Conservation (phyloP, 2,329 filamentous ascomycete genomes). For the Aureobasidium vineae region DNA sequence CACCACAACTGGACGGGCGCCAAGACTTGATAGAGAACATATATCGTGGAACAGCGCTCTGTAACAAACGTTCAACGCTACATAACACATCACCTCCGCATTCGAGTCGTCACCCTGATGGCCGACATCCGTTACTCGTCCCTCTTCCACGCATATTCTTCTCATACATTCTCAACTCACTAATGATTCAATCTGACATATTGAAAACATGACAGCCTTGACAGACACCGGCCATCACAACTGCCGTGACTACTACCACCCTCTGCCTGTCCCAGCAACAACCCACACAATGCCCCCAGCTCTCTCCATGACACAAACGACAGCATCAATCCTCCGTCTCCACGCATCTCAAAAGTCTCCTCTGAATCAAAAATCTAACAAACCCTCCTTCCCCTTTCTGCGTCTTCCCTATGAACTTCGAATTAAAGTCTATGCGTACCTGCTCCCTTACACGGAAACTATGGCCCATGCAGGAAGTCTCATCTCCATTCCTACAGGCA, state of each 20-base stretch:
- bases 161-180: too few relatives aligned
- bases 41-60: accelerated
- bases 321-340: not conserved
- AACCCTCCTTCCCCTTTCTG: slow-evolving; percentile 36
- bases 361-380: slow-evolving; percentile 16
- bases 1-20: not conserved
- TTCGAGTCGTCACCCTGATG: slow-evolving; percentile 15
- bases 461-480: slow-evolving; percentile 7
- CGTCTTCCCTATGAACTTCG: slow-evolving; percentile 48
- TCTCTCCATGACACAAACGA: not conserved
- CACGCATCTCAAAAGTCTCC: slow-evolving; percentile 14
- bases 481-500: not conserved
- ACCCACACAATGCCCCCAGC: not conserved
- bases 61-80: not conserved
- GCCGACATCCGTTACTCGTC: not conserved
- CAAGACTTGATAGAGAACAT: not conserved
- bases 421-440: slow-evolving; percentile 43
- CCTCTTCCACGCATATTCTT: too few relatives aligned
- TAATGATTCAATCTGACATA: too few relatives aligned
- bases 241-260: slow-evolving; percentile 40
- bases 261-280: not conserved
- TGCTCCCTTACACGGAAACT: slow-evolving; percentile 44
- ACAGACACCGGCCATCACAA: slow-evolving; percentile 39
- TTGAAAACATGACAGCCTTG: not conserved
- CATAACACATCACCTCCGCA: not conserved